Conservation (phyloP, 192 early-diverging fungal species). For the Thamnidium elegans region DNA sequence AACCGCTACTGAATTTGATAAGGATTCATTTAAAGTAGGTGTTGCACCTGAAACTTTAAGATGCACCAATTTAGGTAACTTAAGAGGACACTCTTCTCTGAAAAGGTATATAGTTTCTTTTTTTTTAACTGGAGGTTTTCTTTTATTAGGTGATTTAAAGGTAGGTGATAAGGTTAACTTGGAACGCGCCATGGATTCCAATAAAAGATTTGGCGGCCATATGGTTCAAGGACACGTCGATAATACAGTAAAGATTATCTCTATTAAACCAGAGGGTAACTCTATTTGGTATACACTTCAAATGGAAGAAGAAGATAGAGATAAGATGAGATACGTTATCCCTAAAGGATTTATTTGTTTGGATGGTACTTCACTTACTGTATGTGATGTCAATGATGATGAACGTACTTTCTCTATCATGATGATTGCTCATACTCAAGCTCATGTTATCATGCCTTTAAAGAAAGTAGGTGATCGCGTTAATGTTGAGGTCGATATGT, state of each 20-base stretch:
- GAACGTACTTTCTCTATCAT: slow-evolving; percentile 84
- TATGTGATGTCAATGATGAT: slow-evolving; percentile 79
- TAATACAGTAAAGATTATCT: slow-evolving; percentile 71
- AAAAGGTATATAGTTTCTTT: neutral
- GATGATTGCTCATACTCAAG: slow-evolving; percentile 94
- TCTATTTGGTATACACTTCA: slow-evolving; percentile 75
- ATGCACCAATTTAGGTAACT: slow-evolving; percentile 86
- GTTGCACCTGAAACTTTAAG: slow-evolving; percentile 91
- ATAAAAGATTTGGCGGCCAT: slow-evolving; percentile 93
- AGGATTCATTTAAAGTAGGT: slow-evolving; percentile 83
- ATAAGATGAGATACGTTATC: slow-evolving; percentile 79
- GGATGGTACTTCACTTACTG: slow-evolving; percentile 94
- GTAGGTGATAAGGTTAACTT: slow-evolving; percentile 84
- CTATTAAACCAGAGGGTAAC: slow-evolving; percentile 84
- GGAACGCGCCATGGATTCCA: slow-evolving; percentile 87
- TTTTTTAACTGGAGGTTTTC: neutral
- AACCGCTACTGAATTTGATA: slow-evolving; percentile 92
- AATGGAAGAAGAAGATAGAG: slow-evolving; percentile 44
- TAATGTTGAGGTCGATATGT: slow-evolving; percentile 97
- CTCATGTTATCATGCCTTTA: slow-evolving; percentile 70
- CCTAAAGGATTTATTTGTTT: slow-evolving; percentile 94
- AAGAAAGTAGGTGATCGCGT: slow-evolving; percentile 73
- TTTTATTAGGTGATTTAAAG: slow-evolving; percentile 60
- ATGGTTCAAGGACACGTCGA: slow-evolving; percentile 98
- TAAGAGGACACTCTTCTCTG: neutral